Base-by-base conservation (phyloP, 2,329 filamentous ascomycete genomes). In the Fusarium abutilonis region DNA sequence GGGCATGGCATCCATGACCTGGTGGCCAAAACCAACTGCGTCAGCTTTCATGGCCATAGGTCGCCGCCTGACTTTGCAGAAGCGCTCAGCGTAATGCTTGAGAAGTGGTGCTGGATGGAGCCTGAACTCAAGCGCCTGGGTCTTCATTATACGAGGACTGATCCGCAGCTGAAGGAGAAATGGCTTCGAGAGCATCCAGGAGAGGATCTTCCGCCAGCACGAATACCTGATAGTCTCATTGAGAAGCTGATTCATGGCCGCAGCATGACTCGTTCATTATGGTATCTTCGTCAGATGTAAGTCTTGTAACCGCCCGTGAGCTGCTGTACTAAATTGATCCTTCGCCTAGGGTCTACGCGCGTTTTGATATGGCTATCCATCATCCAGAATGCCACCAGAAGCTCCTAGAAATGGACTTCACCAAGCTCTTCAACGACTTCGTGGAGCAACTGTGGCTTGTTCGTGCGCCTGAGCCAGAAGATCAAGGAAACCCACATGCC, bases 401-500 rank as follows among this genome's bases (percentile, higher is more conserved):
- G 32, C 32, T 35, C 8, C 3, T 35, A 6, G 4, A 35, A 15
- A 35, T 35, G 32, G 32, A 35, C 32, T 35, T 35, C n/a, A 35
- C 14, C 32, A 35, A 35, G 32, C 4, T n/a, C 32, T 35, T 35
- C n/a, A n/a, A 35, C 9, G 13, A 35, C 13, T n/a, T 35, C 14
- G 14, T 6, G 13, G 32, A 35, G n/a, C 14, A 35, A 11, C 14
- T n/a, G 7, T 35, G 14, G 32, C 32, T 35, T 35, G 32, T 35
- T 35, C 32, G 32, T 15, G 13, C 32, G 13, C 39, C 39, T 14
- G 15, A 23, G 14, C 21, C 48, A 28, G 29, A 15, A 8, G 48
- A 53, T 32, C 34, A 41, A 15, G 53, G 53, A 9, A 15, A 64
- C 11, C 59, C 60, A 26, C 63, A 72, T 19, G 48, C 52, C 5